phyloP scores from a whole-genome alignment of 768 basidiomycete species.

The Trametes villosa region DNA sequence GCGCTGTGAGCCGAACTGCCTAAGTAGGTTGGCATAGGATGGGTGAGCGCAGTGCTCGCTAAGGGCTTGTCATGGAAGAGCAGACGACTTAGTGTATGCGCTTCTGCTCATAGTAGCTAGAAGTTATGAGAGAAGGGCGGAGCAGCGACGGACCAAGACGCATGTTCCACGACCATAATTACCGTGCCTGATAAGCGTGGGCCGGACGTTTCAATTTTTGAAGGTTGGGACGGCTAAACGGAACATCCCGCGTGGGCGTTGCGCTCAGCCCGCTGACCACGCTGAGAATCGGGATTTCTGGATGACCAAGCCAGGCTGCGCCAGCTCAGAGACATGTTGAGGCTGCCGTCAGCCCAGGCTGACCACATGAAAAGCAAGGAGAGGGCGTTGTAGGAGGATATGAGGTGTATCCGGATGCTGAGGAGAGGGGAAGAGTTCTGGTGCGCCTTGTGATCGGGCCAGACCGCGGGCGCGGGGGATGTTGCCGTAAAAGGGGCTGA shows the following conservation, averaged over 20 bases:
- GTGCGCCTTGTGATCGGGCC: not conserved
- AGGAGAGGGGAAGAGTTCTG: not conserved
- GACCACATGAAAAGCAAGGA: too few species aligned
- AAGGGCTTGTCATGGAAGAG: too few species aligned
- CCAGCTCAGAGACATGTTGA: too few species aligned
- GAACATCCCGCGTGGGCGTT: not conserved
- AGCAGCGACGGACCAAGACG: not conserved
- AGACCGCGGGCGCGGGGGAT: not conserved
- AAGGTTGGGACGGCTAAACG: not conserved
- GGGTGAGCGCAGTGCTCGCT: too few species aligned
- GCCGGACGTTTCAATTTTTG: slow-evolving; percentile 6
- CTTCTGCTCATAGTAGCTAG: not conserved
- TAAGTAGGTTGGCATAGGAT: too few species aligned
- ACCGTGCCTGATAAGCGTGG: slow-evolving; percentile 16
- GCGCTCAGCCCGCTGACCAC: too few species aligned
- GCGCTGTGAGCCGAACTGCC: too few species aligned
- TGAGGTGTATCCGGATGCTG: not conserved
- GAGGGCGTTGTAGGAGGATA: too few species aligned
- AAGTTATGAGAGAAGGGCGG: slow-evolving; percentile 1
- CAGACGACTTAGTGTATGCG: not conserved
- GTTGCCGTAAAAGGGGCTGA: slow-evolving; percentile 15
- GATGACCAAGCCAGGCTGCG: too few species aligned
- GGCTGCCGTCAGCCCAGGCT: too few species aligned
- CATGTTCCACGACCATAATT: slow-evolving; percentile 11
- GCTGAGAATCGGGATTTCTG: not conserved